Percentiles rank a stretch among this genome's conserved stretches.
Evolutionary conservation across 1,139 yeast genomes (phyloP).

Genomic region (Hyphopichia wangnamkhiaoensis): DNA sequence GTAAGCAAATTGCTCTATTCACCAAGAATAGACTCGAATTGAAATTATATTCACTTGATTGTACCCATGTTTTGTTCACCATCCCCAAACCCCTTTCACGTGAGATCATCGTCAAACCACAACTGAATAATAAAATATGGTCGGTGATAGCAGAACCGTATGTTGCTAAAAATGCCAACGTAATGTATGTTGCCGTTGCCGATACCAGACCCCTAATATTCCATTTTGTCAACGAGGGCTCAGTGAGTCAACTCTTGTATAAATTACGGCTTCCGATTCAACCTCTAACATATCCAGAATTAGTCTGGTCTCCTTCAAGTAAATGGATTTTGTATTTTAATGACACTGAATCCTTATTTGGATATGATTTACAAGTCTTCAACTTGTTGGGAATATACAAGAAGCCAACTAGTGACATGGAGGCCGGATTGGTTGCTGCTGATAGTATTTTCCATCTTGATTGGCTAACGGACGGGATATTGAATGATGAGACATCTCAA

Average conservation of each 20-base stretch:
- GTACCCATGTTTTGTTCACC: slow-evolving; percentile 34
- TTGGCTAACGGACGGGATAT: slow-evolving; percentile 18
- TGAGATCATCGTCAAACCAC: slow-evolving; percentile 19
- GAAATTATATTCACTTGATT: slow-evolving; percentile 40
- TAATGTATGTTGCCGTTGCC: slow-evolving; percentile 10
- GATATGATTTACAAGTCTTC: slow-evolving; percentile 30
- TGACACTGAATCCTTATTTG: slow-evolving; percentile 24
- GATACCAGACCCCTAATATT: slow-evolving; percentile 23
- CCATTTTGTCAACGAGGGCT: slow-evolving; percentile 40
- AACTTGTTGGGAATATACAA: slow-evolving; percentile 24
- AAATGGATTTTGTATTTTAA: slow-evolving; percentile 36
- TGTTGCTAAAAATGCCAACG: slow-evolving; percentile 8
- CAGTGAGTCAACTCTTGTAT: slow-evolving; percentile 27
- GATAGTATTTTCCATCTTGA: slow-evolving; percentile 22
- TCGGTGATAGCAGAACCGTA: slow-evolving; percentile 23
- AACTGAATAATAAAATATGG: slow-evolving; percentile 26
- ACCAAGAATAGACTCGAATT: slow-evolving; percentile 28
- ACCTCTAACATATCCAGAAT: slow-evolving; percentile 17
- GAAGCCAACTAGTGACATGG: slow-evolving; percentile 9
- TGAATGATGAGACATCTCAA: slow-evolving; percentile 6
- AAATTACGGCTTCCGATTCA: slow-evolving; percentile 21
- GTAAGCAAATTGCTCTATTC: slow-evolving; percentile 36
- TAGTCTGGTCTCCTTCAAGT: slow-evolving; percentile 37
- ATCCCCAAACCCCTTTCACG: slow-evolving; percentile 29
- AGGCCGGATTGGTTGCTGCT: slow-evolving; percentile 12